Conservation (phyloP, 148 eudicot species). For the Euryodendron excelsum region DNA sequence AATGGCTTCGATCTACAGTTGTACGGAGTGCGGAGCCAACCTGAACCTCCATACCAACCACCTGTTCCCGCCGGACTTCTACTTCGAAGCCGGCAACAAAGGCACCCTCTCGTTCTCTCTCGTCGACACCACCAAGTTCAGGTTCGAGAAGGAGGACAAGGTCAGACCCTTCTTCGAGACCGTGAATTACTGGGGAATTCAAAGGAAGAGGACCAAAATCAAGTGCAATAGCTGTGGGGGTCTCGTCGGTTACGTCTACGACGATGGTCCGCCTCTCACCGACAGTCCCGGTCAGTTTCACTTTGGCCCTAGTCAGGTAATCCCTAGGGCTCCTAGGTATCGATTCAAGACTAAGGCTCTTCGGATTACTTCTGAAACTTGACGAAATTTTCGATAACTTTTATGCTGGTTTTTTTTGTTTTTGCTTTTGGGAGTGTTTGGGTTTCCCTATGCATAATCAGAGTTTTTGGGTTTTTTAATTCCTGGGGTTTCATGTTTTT, state of each 20-base stretch:
- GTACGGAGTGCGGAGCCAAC: slow-evolving; percentile 57
- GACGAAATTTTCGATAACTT: neutral
- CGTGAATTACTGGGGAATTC: slow-evolving; percentile 84
- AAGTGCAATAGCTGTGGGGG: slow-evolving; percentile 54
- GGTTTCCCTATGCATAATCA: neutral
- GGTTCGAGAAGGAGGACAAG: slow-evolving; percentile 62
- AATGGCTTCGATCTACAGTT: slow-evolving; percentile 71
- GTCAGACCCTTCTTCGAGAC: slow-evolving; percentile 83
- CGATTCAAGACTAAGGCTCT: slow-evolving; percentile 67
- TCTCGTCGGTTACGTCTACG: slow-evolving; percentile 60
- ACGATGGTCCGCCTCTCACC: slow-evolving; percentile 71
- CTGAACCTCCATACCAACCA: slow-evolving; percentile 53
- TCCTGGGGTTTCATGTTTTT: neutral
- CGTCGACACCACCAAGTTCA: slow-evolving; percentile 55
- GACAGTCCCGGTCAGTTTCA: slow-evolving; percentile 52
- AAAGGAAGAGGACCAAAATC: slow-evolving; percentile 64
- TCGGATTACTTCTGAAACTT: slow-evolving; percentile 39
- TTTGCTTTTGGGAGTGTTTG: neutral
- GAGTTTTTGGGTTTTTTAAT: neutral
- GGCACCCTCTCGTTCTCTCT: slow-evolving; percentile 65
- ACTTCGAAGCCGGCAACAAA: slow-evolving; percentile 97
- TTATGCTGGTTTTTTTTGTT: neutral
- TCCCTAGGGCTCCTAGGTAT: slow-evolving; percentile 77
- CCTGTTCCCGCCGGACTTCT: slow-evolving; percentile 64
- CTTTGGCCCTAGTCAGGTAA: slow-evolving; percentile 82